phyloP scores from a whole-genome alignment of 2,329 filamentous ascomycete species.

The Cordyceps cicadae region DNA sequence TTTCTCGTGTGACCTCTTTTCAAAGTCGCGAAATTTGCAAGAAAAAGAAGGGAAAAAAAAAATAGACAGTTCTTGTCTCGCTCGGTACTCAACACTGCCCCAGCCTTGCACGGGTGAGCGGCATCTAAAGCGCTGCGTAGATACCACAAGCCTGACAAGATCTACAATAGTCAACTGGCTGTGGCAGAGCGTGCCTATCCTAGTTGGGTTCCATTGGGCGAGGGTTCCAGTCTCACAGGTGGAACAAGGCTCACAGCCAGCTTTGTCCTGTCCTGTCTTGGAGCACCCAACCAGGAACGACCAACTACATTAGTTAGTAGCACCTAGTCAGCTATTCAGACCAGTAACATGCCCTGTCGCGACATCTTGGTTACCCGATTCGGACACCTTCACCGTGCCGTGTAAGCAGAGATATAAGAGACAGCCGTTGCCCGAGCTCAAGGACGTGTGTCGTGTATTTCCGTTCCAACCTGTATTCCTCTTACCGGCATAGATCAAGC shows the following conservation, averaged over 20 bases:
- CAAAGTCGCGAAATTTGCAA: no score
- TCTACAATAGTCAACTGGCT: not conserved
- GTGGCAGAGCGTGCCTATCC: not conserved
- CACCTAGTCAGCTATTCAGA: no score
- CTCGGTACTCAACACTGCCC: not conserved
- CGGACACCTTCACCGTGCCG: not conserved
- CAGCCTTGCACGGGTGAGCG: not conserved
- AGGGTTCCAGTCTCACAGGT: constrained; percentile 2
- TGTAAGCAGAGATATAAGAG: constrained; percentile 6
- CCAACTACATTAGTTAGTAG: no score
- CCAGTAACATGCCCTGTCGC: not conserved
- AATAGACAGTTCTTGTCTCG: no score
- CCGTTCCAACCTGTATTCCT: not conserved
- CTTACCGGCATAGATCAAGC: not conserved
- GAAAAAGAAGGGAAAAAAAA: no score
- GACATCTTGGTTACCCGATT: constrained; percentile 7
- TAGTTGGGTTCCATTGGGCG: not conserved
- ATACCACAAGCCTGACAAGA: not conserved
- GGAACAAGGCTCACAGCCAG: not conserved
- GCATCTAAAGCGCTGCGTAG: no score
- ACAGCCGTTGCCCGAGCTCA: not conserved
- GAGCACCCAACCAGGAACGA: no score
- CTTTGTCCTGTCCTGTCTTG: not conserved
- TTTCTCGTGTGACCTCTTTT: not conserved
- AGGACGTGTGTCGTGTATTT: not conserved